Evolutionary conservation across 352 stramenopile genomes (phyloP), one percentile per base, ranked within the genome.

Genomic region (Aphanomyces astaci): DNA sequence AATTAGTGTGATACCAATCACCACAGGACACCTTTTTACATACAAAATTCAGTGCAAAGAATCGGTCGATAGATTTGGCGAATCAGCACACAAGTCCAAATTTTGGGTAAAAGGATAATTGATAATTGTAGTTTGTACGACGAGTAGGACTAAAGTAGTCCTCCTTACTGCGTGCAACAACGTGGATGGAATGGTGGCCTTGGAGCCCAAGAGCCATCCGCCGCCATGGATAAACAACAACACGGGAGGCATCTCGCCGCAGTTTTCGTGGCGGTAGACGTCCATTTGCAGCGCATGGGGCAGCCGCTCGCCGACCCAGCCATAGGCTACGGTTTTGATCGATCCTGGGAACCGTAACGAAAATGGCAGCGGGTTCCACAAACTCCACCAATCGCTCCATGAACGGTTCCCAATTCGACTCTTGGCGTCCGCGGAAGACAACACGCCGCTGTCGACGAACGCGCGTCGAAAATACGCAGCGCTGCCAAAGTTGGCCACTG

Each of bases 161-260:
- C 1, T 53, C 11, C 19, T 17, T 43, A 89, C 75, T 56, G 90
- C 79, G 52, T 90, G 88, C 52, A 92, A 72, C 3, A 88, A 73
- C 24, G 82, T 13, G 79, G 79, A 9, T 79, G 75, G 28, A 72
- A 75, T 25, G 75, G 53, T 0, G 79, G 79, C 22, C 75, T 81
- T 59, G 5, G 51, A 33, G 57, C 84, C 83, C 65, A 89, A 73
- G 60, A 90, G 70, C 84, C 84, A 92, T 4, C 74, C 82, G n/a
- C 84, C 84, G n/a, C 84, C 84, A 66, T 92, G 84, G 55, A 92
- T 80, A 63, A 90, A 92, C 28, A 92, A 54, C 30, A 92, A 32
- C 49, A 92, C 86, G 0, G 84, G 84, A n/a, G 82, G 79, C 22
- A 89, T 89, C 10, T 72, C 71, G 3, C 77, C 78, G 22, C 73